Conservation (phyloP, 257 asterid genomes). For the Coffea canephora region DNA sequence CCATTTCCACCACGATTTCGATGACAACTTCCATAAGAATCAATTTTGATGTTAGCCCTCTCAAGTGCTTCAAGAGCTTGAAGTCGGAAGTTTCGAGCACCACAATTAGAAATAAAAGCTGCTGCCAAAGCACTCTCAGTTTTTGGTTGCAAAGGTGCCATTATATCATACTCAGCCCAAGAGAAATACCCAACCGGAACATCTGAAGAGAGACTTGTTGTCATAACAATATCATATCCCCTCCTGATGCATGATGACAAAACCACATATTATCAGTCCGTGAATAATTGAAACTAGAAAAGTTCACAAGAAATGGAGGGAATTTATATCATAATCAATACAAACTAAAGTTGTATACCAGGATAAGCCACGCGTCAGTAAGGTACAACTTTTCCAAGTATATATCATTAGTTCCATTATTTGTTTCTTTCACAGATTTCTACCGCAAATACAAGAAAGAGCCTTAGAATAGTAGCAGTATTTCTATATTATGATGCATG, state of each 20-base stretch:
- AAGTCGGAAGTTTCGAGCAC: conserved; percentile 84
- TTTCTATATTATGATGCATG: too few species aligned
- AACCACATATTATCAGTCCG: neutral
- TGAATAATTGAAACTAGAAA: neutral
- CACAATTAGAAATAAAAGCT: conserved; percentile 96
- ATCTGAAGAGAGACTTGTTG: conserved; percentile 97
- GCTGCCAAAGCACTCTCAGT: conserved; percentile 79
- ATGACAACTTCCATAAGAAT: conserved; percentile 93
- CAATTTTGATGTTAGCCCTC: conserved; percentile 62
- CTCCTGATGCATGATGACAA: conserved; percentile 39
- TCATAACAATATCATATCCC: conserved; percentile 84
- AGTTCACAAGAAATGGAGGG: neutral
- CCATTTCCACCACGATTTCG: conserved; percentile 79
- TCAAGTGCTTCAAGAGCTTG: conserved; percentile 87
- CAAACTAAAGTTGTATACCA: neutral
- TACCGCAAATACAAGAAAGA: neutral
- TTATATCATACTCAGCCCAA: conserved; percentile 95
- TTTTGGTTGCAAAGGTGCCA: conserved; percentile 92
- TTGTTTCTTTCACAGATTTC: neutral
- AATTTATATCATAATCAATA: neutral
- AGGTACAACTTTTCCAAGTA: neutral
- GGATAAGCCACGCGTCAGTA: neutral
- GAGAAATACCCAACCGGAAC: conserved; percentile 99
- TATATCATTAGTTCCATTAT: neutral
- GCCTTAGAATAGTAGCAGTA: neutral